Percentiles rank a stretch among this genome's conserved stretches.
Conservation (phyloP, 169 alveolate genomes). For the Eimeria praecox region DNA sequence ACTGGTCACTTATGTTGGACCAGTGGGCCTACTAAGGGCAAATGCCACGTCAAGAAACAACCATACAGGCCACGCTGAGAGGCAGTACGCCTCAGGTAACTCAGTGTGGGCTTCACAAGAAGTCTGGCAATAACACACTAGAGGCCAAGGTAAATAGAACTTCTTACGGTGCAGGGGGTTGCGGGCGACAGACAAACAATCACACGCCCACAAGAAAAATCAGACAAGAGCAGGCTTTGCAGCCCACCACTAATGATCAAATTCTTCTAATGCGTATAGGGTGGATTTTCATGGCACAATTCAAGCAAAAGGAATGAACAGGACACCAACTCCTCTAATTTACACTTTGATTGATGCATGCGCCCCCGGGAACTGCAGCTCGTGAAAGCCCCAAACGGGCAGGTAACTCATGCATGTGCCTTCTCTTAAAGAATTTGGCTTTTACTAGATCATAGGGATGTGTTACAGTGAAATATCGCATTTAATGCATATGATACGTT, state of each 20-base stretch:
- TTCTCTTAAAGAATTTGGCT: neutral
- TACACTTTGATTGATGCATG: neutral
- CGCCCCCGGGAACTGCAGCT: neutral
- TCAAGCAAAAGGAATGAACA: neutral
- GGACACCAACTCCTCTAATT: neutral
- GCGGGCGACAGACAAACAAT: neutral
- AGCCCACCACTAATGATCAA: neutral
- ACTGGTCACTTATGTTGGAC: constrained; percentile 11
- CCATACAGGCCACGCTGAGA: neutral
- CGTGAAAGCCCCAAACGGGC: neutral
- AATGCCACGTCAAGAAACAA: neutral
- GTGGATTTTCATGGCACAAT: neutral
- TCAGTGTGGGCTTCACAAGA: neutral
- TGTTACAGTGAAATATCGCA: neutral
- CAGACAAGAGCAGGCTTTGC: neutral
- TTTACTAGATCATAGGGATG: neutral
- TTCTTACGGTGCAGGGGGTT: neutral
- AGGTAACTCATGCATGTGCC: neutral
- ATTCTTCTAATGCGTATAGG: neutral
- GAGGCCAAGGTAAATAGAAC: neutral
- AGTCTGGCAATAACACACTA: neutral
- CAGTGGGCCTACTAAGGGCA: neutral
- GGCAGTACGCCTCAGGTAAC: neutral
- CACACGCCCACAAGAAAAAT: neutral
- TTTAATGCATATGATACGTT: neutral